A percentile compares a stretch with the other conserved stretches of the same genome.
Evolutionary conservation across 2,329 filamentous ascomycete genomes (phyloP).

Genomic region (Claviceps sorghi): DNA sequence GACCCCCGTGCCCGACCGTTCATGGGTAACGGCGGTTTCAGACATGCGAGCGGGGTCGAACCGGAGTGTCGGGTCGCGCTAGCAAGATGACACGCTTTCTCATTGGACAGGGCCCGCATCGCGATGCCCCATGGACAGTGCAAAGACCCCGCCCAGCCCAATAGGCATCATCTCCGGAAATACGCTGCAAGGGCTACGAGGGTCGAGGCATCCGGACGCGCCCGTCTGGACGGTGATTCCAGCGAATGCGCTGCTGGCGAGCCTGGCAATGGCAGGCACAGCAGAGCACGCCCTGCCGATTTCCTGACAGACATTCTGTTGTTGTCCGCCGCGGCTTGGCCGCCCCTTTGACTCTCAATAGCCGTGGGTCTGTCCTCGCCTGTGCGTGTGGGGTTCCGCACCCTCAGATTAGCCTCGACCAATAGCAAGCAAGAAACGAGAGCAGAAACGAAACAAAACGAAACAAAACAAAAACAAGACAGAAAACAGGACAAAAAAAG

Average conservation of each 20-base stretch:
- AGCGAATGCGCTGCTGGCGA: not conserved
- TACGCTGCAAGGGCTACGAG: slow-evolving; percentile 6
- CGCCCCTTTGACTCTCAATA: no score
- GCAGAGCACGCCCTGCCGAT: not conserved
- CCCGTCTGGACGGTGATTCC: slow-evolving; percentile 5
- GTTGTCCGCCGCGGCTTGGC: not conserved
- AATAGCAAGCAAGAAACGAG: no score
- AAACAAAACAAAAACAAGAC: no score
- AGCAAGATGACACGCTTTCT: slow-evolving; percentile 8
- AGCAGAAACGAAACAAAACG: no score
- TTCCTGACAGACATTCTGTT: not conserved
- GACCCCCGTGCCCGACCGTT: slow-evolving; percentile 14
- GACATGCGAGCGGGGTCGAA: slow-evolving; percentile 13
- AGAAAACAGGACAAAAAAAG: no score
- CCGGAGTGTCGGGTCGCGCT: slow-evolving; percentile 24
- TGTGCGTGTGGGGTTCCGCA: no score
- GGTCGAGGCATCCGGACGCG: slow-evolving; percentile 8
- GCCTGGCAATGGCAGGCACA: not conserved
- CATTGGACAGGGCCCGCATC: slow-evolving; percentile 10
- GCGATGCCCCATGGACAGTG: not conserved
- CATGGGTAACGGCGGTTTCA: slow-evolving; percentile 8
- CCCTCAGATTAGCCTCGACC: no score
- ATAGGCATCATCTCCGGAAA: slow-evolving; percentile 13
- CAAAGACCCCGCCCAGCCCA: slow-evolving; percentile 8
- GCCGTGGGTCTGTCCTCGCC: no score